Evolutionary conservation across 257 asterid species (phyloP), one percentile per base, ranked within the genome.

Genomic region (Echites panduratus): DNA sequence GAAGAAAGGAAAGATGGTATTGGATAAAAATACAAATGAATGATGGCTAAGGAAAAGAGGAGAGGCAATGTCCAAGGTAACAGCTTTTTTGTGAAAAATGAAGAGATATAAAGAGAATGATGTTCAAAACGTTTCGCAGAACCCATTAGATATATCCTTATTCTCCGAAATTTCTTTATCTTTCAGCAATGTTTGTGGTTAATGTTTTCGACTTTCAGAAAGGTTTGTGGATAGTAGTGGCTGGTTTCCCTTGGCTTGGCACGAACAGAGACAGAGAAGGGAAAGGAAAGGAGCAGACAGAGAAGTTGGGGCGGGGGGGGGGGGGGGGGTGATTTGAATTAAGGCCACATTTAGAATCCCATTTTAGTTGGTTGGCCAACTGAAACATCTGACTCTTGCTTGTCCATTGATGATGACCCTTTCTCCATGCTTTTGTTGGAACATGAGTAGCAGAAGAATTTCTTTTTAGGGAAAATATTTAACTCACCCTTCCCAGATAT

Each of bases 11-110:
- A 78, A 58, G 80, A 65, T 40, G 65, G 58, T 40, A 53, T 0
- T 13, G 86, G 89, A 70, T 81, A 70, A 41, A 79, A 64, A 66
- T 77, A 87, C 17, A 85, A 72, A 52, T 74, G 87, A 73, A 87
- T 32, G 65, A 89, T 61, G 81, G 81, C 68, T 52, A 87, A 43
- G 17, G 87, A 85, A 47, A 87, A 59, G 61, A 89, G 73, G 43
- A 74, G 75, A 70, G 61, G 81, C n/a, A 87, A 26, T 19, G 75
- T 43, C 78, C 76, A 88, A 32, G 77, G 77, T 20, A 81, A n/a
- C 19, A 77, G 32, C 27, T 77, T 84, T 66, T 70, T 88, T 5
- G 66, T 47, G 63, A 77, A 43, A 57, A 58, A 62, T 16, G 41
- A 44, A 40, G 71, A 63, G 48, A 75, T 82, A 0, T 68, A 58